These are phyloP conservation scores for Auricularia sp. DNA, from an alignment of 768 basidiomycete species.

Conservation along the genomic window DNA sequence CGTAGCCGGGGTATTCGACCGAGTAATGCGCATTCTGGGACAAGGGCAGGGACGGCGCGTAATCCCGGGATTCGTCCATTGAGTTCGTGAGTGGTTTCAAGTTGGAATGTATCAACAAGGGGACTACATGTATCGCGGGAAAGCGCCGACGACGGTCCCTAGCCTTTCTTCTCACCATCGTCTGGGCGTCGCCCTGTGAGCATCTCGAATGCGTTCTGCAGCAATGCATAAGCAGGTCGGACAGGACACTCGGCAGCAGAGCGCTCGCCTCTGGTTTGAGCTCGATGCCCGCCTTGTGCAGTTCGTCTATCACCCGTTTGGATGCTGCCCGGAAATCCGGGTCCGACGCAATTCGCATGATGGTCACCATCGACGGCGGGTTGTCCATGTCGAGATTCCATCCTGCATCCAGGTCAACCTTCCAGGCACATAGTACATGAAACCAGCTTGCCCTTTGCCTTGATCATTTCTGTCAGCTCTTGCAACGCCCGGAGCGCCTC, in stretches of 20 bases:
- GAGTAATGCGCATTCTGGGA: conserved; percentile 59
- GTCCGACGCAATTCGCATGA: conserved; percentile 44
- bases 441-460: conserved; percentile 33
- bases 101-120: too few relatives aligned
- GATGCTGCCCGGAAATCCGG: conserved; percentile 42
- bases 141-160: background rate
- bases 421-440: background rate
- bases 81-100: background rate
- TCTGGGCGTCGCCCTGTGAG: conserved; percentile 23
- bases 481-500: conserved; percentile 40
- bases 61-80: background rate
- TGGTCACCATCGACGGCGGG: conserved; percentile 38
- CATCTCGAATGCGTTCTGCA: conserved; percentile 40
- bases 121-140: background rate
- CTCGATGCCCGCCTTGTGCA: conserved; percentile 54
- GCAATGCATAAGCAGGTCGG: background rate
- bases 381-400: conserved; percentile 35
- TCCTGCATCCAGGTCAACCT: conserved; percentile 23
- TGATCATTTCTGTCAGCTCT: conserved; percentile 34
- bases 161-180: background rate
- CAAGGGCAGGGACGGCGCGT: conserved; percentile 25
- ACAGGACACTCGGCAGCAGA: background rate
- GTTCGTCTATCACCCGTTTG: conserved; percentile 34
- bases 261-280: conserved; percentile 40
- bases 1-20: conserved; percentile 86